Conservation (phyloP, 2,329 filamentous ascomycete species). For the Chalaropsis ovoidea region DNA sequence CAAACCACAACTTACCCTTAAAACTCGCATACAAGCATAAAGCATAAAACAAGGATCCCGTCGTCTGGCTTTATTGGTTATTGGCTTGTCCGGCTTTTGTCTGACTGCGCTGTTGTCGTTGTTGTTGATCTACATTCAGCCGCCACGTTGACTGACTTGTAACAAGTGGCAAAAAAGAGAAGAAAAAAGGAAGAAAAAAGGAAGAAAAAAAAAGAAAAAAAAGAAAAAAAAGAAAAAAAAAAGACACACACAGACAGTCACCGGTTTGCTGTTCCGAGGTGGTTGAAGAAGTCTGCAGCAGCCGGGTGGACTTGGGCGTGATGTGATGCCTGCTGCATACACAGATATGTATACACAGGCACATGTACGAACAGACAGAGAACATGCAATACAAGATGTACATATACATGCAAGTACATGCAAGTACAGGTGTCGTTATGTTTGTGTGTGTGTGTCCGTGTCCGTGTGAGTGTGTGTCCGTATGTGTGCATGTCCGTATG, state of each 20-base stretch:
- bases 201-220: not conserved
- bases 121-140: slow-evolving; percentile 7
- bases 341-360: too few relatives aligned
- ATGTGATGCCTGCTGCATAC: too few relatives aligned
- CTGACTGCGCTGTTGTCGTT: not conserved
- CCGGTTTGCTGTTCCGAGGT: not conserved
- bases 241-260: too few relatives aligned
- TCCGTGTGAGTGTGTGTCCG: too few relatives aligned
- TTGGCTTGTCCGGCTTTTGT: not conserved
- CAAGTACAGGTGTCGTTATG: not conserved
- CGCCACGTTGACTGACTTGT: slow-evolving; percentile 2
- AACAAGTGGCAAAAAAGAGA: slow-evolving; percentile 7
- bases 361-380: not conserved
- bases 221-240: not conserved
- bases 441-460: too few relatives aligned
- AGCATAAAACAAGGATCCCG: too few relatives aligned
- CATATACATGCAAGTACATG: slow-evolving; percentile 2
- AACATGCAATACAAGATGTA: not conserved
- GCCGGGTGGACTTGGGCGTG: too few relatives aligned
- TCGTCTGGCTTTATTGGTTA: too few relatives aligned
- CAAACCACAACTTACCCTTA: not conserved
- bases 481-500: too few relatives aligned
- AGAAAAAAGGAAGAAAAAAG: not conserved
- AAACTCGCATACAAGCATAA: not conserved
- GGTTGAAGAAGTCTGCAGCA: not conserved